phyloP scores from a whole-genome alignment of 768 basidiomycete species.

The Leccinum truebloodii region DNA sequence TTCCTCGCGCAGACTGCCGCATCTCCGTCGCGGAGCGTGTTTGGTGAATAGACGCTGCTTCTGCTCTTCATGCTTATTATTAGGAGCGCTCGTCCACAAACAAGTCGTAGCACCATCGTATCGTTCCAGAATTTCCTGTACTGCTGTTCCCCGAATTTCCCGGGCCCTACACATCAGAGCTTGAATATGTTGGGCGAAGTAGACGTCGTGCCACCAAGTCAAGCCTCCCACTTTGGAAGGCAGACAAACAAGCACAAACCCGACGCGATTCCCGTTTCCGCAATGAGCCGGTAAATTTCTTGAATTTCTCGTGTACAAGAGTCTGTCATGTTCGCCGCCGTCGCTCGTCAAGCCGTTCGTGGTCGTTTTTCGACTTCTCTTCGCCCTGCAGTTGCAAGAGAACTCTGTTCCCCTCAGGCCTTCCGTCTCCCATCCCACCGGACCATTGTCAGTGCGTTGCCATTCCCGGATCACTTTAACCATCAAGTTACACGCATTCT shows the following conservation, averaged over 20 bases:
- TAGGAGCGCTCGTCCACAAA: conserved; percentile 17
- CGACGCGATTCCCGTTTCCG: neutral
- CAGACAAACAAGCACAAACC: neutral
- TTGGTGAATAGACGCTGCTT: conserved; percentile 70
- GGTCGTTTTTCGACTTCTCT: conserved; percentile 10
- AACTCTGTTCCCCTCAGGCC: neutral
- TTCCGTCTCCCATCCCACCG: conserved; percentile 16
- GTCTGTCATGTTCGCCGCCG: conserved; percentile 21
- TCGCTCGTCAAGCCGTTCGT: conserved; percentile 16
- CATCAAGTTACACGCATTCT: neutral
- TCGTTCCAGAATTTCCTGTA: conserved; percentile 2
- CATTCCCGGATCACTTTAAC: neutral
- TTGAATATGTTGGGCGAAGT: conserved; percentile 94
- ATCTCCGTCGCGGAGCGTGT: conserved; percentile 79
- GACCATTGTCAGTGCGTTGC: conserved; percentile 30
- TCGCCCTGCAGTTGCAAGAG: neutral
- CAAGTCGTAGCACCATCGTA: too few relatives aligned
- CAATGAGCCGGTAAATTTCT: conserved; percentile 14
- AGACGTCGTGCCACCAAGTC: conserved; percentile 44
- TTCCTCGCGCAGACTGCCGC: conserved; percentile 92
- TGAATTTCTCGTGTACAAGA: conserved; percentile 15
- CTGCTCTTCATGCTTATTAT: conserved; percentile 52
- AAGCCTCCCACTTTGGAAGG: neutral
- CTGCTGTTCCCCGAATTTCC: conserved; percentile 4
- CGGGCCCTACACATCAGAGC: conserved; percentile 47